Base-by-base conservation (phyloP, 345 rosid species). In the Eucalyptus caleyi region DNA sequence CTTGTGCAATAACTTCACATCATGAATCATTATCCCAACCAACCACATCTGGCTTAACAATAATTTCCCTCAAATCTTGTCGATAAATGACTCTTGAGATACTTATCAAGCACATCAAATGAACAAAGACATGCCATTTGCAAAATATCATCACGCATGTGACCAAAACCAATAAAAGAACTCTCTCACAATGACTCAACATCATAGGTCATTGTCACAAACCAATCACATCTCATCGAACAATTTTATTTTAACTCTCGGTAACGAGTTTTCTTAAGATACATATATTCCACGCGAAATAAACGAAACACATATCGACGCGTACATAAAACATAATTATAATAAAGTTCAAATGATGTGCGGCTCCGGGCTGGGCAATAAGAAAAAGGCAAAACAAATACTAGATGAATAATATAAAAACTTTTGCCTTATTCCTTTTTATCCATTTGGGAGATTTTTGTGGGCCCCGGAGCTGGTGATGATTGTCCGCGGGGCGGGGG, bases 401-500 rank as follows among this genome's bases (percentile, higher is more conserved):
- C 27, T 19, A 0, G 47, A 77, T 37, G 47, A 11, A 77, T 6
- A 21, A 10, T 11, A 72, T 37, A 10, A 72, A 10, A 19, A 5
- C 8, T 37, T 37, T 77, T 19, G 83, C 83, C 47, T 37, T 23
- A 6, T 77, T 77, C 44, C 32, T 62, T 4, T 90, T 37, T 67
- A 87, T 91, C 89, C 90, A 88, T 87, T 89, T 81, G 88, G 88
- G 88, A 86, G 87, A 53, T 44, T 87, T 69, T 26, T 80, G 87
- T 89, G 77, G 32, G 14, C 23, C 50, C 86, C 65, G 42, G 27
- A 14, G 37, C 1, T 30, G 88, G 72, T 45, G 11, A 87, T 86
- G 90, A 56, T 37, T 59, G 87, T 86, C 16, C 6, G 82, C 21
- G 15, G 82, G 9, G 27, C 24, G 11, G 59, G 26, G 45, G 45